phyloP scores from a whole-genome alignment of 305 asterid genomes.

The Solanum aculeatissimum region DNA sequence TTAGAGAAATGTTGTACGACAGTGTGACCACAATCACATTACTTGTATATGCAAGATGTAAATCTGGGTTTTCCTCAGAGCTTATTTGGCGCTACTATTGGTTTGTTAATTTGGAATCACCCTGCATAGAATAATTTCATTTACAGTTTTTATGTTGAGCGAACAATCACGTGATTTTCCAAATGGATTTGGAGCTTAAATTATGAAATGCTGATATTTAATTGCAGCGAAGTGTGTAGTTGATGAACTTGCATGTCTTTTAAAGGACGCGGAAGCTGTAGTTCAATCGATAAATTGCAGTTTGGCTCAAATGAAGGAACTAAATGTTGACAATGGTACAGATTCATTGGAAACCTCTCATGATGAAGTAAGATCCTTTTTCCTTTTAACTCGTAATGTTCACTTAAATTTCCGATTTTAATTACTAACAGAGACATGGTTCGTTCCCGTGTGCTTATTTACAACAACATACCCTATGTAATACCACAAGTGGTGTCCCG shows the following conservation, averaged over 20 bases:
- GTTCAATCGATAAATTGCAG: slow-evolving; percentile 20
- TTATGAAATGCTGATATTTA: neutral
- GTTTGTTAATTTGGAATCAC: neutral
- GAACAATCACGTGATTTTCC: neutral
- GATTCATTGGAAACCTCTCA: slow-evolving; percentile 7
- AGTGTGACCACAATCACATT: neutral
- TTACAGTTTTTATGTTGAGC: neutral
- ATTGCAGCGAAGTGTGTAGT: slow-evolving; percentile 43
- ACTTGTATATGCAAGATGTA: neutral
- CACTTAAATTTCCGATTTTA: neutral
- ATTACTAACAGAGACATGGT: neutral
- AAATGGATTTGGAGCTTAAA: neutral
- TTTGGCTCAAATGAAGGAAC: slow-evolving; percentile 12
- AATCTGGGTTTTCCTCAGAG: neutral
- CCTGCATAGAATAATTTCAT: neutral
- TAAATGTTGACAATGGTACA: slow-evolving; percentile 9
- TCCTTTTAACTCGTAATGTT: neutral
- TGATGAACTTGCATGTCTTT: slow-evolving; percentile 44
- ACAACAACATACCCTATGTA: no score
- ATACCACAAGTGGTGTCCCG: no score
- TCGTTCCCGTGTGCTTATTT: neutral
- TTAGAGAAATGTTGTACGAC: neutral
- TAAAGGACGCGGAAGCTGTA: slow-evolving; percentile 32
- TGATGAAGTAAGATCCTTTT: slow-evolving; percentile 20
- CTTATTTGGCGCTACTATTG: neutral